Evolutionary conservation across 495 filamentous ascomycete genomes (phyloP).

Genomic region (Penicillium subrubescens): DNA sequence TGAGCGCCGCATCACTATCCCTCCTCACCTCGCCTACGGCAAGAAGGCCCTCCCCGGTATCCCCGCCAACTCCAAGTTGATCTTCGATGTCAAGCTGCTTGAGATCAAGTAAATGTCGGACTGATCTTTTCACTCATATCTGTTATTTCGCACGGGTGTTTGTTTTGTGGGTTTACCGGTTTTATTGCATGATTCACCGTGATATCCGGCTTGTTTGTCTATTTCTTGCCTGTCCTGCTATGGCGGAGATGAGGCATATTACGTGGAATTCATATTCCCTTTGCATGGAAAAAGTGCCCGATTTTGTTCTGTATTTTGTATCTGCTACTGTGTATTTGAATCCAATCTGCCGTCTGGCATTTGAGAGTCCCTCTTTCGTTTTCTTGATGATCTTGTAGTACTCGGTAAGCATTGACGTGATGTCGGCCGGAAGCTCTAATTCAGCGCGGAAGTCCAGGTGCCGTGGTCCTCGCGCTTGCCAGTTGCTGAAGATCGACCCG

Average conservation of each 20-base stretch:
- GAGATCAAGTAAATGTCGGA: slow-evolving; percentile 58
- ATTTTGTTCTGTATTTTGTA: slow-evolving; percentile 22
- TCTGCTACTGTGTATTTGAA: slow-evolving; percentile 16
- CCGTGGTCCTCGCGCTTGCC: not conserved
- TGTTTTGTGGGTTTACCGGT: slow-evolving; percentile 29
- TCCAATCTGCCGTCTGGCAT: slow-evolving; percentile 10
- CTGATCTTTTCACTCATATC: slow-evolving; percentile 18
- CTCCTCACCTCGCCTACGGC: slow-evolving; percentile 83
- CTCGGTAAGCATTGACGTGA: not conserved
- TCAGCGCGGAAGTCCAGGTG: not conserved
- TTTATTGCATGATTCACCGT: slow-evolving; percentile 38
- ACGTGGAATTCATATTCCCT: slow-evolving; percentile 27
- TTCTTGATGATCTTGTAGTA: not conserved
- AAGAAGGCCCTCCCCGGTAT: slow-evolving; percentile 77
- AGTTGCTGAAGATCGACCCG: not conserved
- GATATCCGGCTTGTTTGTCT: slow-evolving; percentile 51
- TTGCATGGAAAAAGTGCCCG: slow-evolving; percentile 36
- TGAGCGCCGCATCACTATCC: slow-evolving; percentile 89
- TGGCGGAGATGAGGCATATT: slow-evolving; percentile 44
- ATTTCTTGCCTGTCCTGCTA: slow-evolving; percentile 31
- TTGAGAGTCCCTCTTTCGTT: not conserved
- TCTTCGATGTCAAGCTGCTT: slow-evolving; percentile 91
- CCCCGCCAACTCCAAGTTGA: slow-evolving; percentile 83
- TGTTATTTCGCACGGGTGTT: slow-evolving; percentile 36
- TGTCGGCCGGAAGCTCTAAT: not conserved